Evolutionary conservation across 306 rosid genomes (phyloP).

Genomic region (Begonia masoniana): DNA sequence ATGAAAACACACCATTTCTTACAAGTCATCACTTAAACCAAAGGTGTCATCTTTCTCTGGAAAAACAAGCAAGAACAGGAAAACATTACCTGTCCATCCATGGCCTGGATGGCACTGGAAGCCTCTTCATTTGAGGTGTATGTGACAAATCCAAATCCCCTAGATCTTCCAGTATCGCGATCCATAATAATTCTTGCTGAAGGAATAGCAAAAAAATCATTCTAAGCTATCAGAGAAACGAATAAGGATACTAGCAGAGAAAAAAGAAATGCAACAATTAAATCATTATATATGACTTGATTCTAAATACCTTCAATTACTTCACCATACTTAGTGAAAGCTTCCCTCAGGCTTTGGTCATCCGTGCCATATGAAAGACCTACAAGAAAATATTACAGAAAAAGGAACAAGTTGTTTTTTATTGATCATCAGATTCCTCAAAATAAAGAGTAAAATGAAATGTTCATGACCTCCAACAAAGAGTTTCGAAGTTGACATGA

Average conservation of each 20-base stretch:
- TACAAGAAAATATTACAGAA: slow-evolving; percentile 9
- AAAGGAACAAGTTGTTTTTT: too few relatives aligned
- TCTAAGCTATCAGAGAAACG: background rate
- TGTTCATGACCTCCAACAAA: slow-evolving; percentile 61
- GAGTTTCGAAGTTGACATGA: slow-evolving; percentile 59
- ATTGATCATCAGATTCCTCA: too few relatives aligned
- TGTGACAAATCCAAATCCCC: slow-evolving; percentile 83
- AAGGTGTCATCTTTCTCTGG: background rate
- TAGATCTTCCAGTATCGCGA: slow-evolving; percentile 75
- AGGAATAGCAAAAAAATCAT: background rate
- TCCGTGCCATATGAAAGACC: slow-evolving; percentile 65
- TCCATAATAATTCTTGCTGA: slow-evolving; percentile 66
- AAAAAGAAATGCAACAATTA: background rate
- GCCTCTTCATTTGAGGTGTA: slow-evolving; percentile 62
- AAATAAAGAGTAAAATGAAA: background rate
- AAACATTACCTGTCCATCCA: slow-evolving; percentile 66
- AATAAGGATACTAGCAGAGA: background rate
- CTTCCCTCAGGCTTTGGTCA: slow-evolving; percentile 53
- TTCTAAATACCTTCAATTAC: slow-evolving; percentile 57
- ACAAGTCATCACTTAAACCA: too few relatives aligned
- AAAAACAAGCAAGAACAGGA: background rate
- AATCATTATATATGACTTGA: background rate
- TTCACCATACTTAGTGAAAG: slow-evolving; percentile 66
- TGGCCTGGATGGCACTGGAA: slow-evolving; percentile 72
- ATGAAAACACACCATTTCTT: background rate